Conservation (phyloP, 345 rosid species). For the Ceriops zippeliana region DNA sequence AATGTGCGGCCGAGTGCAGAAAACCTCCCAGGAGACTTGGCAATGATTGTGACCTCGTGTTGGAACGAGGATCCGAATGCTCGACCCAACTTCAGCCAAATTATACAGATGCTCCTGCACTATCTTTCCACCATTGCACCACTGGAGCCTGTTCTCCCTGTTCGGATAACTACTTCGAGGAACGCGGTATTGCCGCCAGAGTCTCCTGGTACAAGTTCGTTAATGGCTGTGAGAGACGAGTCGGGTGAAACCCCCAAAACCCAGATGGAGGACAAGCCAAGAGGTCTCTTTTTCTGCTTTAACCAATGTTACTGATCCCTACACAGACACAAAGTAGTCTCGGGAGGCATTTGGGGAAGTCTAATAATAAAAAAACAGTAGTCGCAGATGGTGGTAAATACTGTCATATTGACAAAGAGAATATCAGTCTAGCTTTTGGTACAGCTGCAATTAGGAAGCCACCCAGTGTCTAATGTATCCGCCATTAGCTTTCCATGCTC, state of each 20-base stretch:
- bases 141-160: conserved; percentile 51
- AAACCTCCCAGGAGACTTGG: conserved; percentile 71
- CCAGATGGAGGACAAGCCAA: conserved; percentile 38
- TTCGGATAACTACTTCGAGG: conserved; percentile 42
- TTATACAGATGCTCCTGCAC: conserved; percentile 75
- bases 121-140: conserved; percentile 62
- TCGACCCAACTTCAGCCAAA: conserved; percentile 77
- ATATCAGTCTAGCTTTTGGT: conserved; percentile 15
- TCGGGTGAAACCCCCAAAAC: conserved; percentile 43
- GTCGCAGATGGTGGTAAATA: conserved; percentile 20
- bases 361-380: conserved; percentile 21
- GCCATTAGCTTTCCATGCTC: conserved; percentile 10
- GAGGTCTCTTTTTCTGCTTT: conserved; percentile 80
- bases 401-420: not conserved
- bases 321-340: not conserved
- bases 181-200: conserved; percentile 74
- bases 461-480: conserved; percentile 8
- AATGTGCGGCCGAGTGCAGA: conserved; percentile 87
- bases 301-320: conserved; percentile 59
- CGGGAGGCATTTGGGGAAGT: conserved; percentile 10
- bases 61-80: conserved; percentile 96
- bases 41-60: conserved; percentile 76
- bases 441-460: conserved; percentile 20
- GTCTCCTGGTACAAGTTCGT: conserved; percentile 81
- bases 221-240: conserved; percentile 62